Evolutionary conservation across 257 asterid genomes (phyloP).

Genomic region (Fraxinus cuspidata): DNA sequence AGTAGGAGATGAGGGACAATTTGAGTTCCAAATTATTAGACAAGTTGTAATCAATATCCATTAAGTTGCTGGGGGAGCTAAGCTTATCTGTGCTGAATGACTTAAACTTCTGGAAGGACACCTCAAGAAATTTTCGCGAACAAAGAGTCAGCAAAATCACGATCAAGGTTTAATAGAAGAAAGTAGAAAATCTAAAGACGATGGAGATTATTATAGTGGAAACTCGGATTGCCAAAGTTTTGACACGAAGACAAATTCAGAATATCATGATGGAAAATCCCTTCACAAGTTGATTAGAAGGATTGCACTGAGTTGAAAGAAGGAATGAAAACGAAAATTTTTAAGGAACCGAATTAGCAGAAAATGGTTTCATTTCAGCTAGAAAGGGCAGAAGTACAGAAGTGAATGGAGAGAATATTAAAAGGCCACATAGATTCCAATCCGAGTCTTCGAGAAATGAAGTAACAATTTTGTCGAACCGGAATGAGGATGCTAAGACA

Average conservation of each 20-base stretch:
- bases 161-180: constrained; percentile 24
- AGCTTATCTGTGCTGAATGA: constrained; percentile 20
- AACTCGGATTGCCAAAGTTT: constrained; percentile 17
- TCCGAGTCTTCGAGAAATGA: constrained; percentile 15
- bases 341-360: constrained; percentile 27
- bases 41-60: not conserved
- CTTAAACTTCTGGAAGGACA: constrained; percentile 19
- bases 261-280: constrained; percentile 15
- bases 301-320: constrained; percentile 20
- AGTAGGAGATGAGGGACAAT: not conserved
- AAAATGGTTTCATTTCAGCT: constrained; percentile 63
- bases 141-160: constrained; percentile 18
- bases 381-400: constrained; percentile 39
- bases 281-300: constrained; percentile 10
- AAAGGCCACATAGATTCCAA: constrained; percentile 20
- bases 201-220: constrained; percentile 5
- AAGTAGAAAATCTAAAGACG: constrained; percentile 14
- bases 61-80: constrained; percentile 27
- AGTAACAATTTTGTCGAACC: constrained; percentile 8
- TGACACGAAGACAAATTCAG: constrained; percentile 20
- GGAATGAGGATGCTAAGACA: constrained; percentile 20
- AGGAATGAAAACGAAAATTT: constrained; percentile 43
- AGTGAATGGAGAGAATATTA: constrained; percentile 22
- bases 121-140: constrained; percentile 20
- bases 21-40: not conserved